Evolutionary conservation across 768 basidiomycete species (phyloP).

Genomic region (Piloderma croceum): DNA sequence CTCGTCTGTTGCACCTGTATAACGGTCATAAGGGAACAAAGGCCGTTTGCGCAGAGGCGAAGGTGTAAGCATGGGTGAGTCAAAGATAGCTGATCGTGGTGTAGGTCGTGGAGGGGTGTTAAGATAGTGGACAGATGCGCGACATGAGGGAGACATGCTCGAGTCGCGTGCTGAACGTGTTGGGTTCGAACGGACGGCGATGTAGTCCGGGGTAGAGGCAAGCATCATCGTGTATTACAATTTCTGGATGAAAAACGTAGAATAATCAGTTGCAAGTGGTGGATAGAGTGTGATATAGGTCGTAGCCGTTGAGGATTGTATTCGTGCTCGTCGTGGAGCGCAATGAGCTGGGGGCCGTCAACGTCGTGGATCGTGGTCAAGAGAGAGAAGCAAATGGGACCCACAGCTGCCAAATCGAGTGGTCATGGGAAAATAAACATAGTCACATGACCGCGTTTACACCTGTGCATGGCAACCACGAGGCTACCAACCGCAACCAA

Average conservation of each 20-base stretch:
- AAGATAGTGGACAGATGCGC: constrained; percentile 30
- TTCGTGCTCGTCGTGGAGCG: neutral
- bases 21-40: constrained; percentile 30
- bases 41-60: constrained; percentile 51
- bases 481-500: too few species aligned
- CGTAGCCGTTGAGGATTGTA: neutral
- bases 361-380: neutral
- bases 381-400: neutral
- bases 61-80: constrained; percentile 59
- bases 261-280: neutral
- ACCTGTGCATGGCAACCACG: too few species aligned
- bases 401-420: neutral
- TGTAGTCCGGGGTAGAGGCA: constrained; percentile 37
- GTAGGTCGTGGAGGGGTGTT: constrained; percentile 17
- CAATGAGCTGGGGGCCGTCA: neutral
- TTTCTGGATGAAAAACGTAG: neutral
- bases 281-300: neutral
- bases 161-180: constrained; percentile 26
- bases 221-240: constrained; percentile 34
- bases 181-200: constrained; percentile 28
- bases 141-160: constrained; percentile 30
- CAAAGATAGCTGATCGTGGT: constrained; percentile 29
- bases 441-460: too few species aligned
- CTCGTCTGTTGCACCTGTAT: constrained; percentile 17
- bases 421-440: too few species aligned